These are phyloP conservation scores for Tetracladium maxilliforme DNA, from an alignment of 2,329 filamentous ascomycete species.

Conservation along the genomic window DNA sequence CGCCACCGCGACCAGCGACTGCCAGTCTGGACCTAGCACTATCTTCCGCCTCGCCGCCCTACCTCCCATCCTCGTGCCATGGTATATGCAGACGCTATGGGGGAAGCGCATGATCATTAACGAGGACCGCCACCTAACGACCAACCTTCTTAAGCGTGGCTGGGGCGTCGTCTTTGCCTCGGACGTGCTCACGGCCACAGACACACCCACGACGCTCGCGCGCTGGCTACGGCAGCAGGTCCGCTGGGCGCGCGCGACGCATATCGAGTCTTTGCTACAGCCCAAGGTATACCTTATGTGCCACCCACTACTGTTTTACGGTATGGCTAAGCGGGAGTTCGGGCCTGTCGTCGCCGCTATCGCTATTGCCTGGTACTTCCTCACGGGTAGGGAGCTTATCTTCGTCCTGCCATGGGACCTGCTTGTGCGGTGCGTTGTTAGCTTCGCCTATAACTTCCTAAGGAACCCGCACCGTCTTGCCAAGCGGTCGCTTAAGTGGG, in stretches of 20 bases:
- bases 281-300: conserved; percentile 17
- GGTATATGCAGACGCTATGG: conserved; percentile 20
- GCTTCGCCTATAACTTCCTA: conserved; percentile 13
- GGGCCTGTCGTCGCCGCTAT: conserved; percentile 13
- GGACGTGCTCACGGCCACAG: conserved; percentile 17
- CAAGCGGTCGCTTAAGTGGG: too few species aligned
- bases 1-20: conserved; percentile 15
- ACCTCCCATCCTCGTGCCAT: conserved; percentile 14
- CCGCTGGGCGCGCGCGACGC: conserved; percentile 18
- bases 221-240: conserved; percentile 20
- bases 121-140: conserved; percentile 21
- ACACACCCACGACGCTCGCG: conserved; percentile 17
- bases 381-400: conserved; percentile 11
- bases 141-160: conserved; percentile 16
- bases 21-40: conserved; percentile 19
- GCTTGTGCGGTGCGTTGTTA: conserved; percentile 11
- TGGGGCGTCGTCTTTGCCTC: conserved; percentile 18
- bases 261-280: conserved; percentile 19
- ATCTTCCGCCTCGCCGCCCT: conserved; percentile 16
- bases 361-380: conserved; percentile 14
- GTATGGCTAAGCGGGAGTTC: conserved; percentile 14
- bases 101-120: conserved; percentile 20
- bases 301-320: conserved; percentile 17
- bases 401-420: conserved; percentile 14
- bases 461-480: too few species aligned